Base-by-base conservation (phyloP, 306 rosid species). In the Glycine latifolia region DNA sequence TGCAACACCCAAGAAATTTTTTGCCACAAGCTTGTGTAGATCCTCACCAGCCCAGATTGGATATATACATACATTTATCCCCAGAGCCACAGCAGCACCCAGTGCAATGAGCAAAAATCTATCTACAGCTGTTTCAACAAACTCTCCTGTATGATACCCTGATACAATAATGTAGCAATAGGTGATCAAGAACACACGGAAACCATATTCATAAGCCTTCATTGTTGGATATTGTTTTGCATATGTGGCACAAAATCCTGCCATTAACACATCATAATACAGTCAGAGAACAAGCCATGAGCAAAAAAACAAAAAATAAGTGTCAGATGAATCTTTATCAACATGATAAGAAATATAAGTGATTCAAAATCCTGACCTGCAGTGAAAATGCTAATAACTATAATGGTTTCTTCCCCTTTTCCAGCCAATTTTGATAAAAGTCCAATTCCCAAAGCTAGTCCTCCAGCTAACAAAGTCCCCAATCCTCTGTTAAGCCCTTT, bases 21-120 rank as follows among this genome's bases (percentile, higher is more conserved):
- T 96, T 0, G 85, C 97, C 67, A 96, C 97, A 73, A 96, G 89
- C 53, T 91, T 78, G 83, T 96, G 99, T 4, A 96, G 94, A 88
- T 96, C 99, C 84, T 96, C 98, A 8, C 99, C 99, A 58, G 99
- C 98, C 99, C 99, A 96, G 20, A 96, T 96, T 67, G 99, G 99
- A 80, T 81, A 96, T 47, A 96, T 91, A 49, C 88, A 86, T 35
- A 96, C 86, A 81, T 96, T 93, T 72, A 96, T 91, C 46, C 90
- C 98, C 79, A 96, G 71, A 70, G 96, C 87, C 39, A 96, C 97
- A 66, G 86, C 89, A 50, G 99, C 99, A 15, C 98, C 99, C 12
- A 96, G 83, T 3, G 94, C 98, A 83, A 96, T 96, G 58, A 96
- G 97, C 81, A 96, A 73, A 86, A 96, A 93, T 77, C 98, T 87